Evolutionary conservation across 2,329 filamentous ascomycete genomes (phyloP).

Genomic region (Aspergillus niger): DNA sequence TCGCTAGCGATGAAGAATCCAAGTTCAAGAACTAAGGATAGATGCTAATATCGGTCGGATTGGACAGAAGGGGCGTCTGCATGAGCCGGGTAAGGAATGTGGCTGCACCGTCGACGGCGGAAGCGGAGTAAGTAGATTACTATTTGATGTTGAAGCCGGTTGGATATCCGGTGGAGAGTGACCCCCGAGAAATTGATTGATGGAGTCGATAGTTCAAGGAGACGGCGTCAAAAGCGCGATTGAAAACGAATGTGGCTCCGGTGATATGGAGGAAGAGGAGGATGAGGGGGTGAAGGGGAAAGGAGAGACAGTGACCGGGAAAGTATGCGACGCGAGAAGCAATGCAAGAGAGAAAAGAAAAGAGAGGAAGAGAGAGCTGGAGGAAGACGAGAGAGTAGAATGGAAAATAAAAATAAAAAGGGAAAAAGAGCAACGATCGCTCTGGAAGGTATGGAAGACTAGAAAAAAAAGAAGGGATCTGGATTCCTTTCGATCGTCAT

Average conservation of each 20-base stretch:
- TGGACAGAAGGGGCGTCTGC: constrained; percentile 16
- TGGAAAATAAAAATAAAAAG: background rate
- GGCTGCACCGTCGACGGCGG: constrained; percentile 20
- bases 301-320: constrained; percentile 5
- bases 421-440: constrained; percentile 11
- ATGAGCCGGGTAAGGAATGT: constrained; percentile 21
- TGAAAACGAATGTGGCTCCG: background rate
- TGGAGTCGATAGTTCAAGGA: constrained; percentile 8
- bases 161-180: constrained; percentile 8
- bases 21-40: background rate
- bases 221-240: constrained; percentile 8
- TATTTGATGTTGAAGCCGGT: constrained; percentile 6
- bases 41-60: constrained; percentile 11
- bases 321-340: constrained; percentile 8
- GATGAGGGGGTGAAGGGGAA: constrained; percentile 4
- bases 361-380: background rate
- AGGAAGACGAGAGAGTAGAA: background rate
- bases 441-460: constrained; percentile 8
- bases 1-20: background rate
- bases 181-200: constrained; percentile 5
- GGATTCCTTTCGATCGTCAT: constrained; percentile 21
- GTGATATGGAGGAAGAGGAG: too few relatives aligned
- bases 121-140: constrained; percentile 12
- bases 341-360: constrained; percentile 8
- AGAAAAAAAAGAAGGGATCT: constrained; percentile 19